These are phyloP conservation scores for Teunomyces tritomae DNA, from an alignment of 805 yeast species.

Conservation along the genomic window DNA sequence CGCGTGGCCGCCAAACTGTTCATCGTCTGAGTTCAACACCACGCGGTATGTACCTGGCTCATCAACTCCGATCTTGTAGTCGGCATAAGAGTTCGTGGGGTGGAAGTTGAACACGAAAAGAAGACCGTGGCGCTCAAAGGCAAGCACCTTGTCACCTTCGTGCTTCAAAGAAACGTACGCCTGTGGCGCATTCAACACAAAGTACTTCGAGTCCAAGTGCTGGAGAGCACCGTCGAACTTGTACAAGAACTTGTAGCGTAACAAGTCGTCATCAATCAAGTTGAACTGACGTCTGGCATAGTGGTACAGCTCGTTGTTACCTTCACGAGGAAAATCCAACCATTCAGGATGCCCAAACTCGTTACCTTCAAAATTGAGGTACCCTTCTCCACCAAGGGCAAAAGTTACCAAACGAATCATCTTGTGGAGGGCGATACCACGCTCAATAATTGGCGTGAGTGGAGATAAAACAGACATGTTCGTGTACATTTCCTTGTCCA, in stretches of 20 bases:
- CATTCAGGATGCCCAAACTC: constrained; percentile 99
- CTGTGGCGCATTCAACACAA: constrained; percentile 66
- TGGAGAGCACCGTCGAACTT: constrained; percentile 88
- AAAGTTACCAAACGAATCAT: constrained; percentile 85
- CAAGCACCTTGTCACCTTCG: constrained; percentile 85
- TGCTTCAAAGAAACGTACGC: constrained; percentile 88
- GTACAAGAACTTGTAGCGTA: constrained; percentile 76
- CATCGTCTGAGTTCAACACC: constrained; percentile 71
- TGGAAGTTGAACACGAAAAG: constrained; percentile 88
- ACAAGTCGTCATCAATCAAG: constrained; percentile 70
- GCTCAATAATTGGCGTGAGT: constrained; percentile 73
- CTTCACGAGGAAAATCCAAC: constrained; percentile 94
- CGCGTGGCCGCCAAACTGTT: constrained; percentile 75
- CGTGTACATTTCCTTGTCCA: constrained; percentile 98
- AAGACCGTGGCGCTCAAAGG: constrained; percentile 82
- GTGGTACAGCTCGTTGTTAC: constrained; percentile 84
- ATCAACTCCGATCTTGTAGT: constrained; percentile 90
- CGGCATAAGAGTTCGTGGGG: constrained; percentile 77
- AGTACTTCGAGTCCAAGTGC: constrained; percentile 62
- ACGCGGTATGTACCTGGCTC: constrained; percentile 71
- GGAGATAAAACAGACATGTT: constrained; percentile 80
- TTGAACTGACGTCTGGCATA: constrained; percentile 96
- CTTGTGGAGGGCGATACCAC: constrained; percentile 90
- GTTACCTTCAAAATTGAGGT: constrained; percentile 93
- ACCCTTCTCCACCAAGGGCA: constrained; percentile 95